Conservation (phyloP, 768 basidiomycete genomes). For the Cyclocybe cylindracea region DNA sequence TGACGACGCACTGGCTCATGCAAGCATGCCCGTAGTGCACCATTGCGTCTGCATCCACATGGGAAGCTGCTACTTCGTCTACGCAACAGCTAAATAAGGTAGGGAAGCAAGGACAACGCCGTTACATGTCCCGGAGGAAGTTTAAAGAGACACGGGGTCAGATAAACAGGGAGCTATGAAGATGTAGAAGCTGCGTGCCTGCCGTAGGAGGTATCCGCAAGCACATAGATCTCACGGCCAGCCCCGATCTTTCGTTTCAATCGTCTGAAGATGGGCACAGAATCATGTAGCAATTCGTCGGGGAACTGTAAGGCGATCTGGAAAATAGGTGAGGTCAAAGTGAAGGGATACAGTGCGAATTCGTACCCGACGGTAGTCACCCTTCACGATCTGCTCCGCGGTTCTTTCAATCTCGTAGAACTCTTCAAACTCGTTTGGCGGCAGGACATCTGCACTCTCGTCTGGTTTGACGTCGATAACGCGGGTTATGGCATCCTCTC, state of each 20-base stretch:
- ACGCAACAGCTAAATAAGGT: constrained; percentile 78
- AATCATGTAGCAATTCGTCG: constrained; percentile 85
- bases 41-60: constrained; percentile 87
- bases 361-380: constrained; percentile 71
- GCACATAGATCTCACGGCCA: constrained; percentile 72
- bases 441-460: constrained; percentile 31
- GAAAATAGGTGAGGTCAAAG: not conserved
- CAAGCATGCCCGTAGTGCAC: constrained; percentile 98
- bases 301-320: constrained; percentile 95
- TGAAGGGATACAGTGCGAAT: not conserved
- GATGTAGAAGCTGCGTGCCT: constrained; percentile 52
- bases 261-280: constrained; percentile 77
- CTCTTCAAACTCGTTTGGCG: constrained; percentile 48
- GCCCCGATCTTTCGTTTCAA: constrained; percentile 53
- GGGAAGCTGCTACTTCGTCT: constrained; percentile 93
- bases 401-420: constrained; percentile 81
- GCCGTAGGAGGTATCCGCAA: constrained; percentile 98
- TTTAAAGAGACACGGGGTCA: not conserved
- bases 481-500: constrained; percentile 60
- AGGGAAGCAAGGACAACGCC: too few relatives aligned
- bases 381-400: constrained; percentile 54
- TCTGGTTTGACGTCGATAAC: constrained; percentile 48
- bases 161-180: not conserved
- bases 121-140: not conserved
- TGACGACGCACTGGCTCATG: constrained; percentile 74